Percentiles rank a stretch among this genome's conserved stretches.
These are phyloP conservation scores for Larix kaempferi DNA, from an alignment of 75 land plant species.

Conservation along the genomic window DNA sequence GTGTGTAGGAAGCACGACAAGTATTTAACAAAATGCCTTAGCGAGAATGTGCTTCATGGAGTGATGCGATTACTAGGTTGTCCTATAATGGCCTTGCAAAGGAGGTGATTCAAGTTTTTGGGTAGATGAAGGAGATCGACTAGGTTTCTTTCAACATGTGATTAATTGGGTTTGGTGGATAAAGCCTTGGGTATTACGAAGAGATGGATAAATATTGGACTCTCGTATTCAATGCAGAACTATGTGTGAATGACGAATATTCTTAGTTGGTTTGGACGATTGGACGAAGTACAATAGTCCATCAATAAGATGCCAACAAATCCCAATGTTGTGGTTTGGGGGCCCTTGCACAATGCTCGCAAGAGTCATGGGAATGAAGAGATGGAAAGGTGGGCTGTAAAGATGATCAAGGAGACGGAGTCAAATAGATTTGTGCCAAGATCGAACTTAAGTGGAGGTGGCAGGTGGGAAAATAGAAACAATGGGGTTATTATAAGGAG, in stretches of 20 bases:
- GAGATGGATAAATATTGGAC: constrained; percentile 1
- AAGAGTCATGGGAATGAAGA: constrained; percentile 11
- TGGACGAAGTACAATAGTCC: constrained; percentile 2
- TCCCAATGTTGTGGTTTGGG: constrained; percentile 3
- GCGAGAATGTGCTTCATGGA: constrained; percentile 13
- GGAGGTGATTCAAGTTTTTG: constrained; percentile 1
- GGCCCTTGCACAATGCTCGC: constrained; percentile 6
- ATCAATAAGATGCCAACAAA: constrained; percentile 3
- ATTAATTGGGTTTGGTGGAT: background rate
- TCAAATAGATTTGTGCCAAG: background rate
- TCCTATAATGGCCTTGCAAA: constrained; percentile 1
- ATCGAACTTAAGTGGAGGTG: background rate
- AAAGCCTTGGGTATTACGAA: background rate
- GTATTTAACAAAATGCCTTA: constrained; percentile 12
- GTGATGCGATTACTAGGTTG: constrained; percentile 9
- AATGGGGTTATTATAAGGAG: background rate
- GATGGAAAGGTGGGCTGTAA: constrained; percentile 3
- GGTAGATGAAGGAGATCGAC: constrained; percentile 8
- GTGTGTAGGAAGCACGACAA: constrained; percentile 9
- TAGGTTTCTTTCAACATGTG: background rate
- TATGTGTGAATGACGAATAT: constrained; percentile 11
- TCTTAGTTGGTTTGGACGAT: background rate
- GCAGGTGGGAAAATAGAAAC: too few species aligned
- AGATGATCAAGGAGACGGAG: constrained; percentile 2
- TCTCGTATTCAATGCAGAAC: background rate